phyloP scores from a whole-genome alignment of 2,329 filamentous ascomycete species.

The Neofusicoccum laricinum region DNA sequence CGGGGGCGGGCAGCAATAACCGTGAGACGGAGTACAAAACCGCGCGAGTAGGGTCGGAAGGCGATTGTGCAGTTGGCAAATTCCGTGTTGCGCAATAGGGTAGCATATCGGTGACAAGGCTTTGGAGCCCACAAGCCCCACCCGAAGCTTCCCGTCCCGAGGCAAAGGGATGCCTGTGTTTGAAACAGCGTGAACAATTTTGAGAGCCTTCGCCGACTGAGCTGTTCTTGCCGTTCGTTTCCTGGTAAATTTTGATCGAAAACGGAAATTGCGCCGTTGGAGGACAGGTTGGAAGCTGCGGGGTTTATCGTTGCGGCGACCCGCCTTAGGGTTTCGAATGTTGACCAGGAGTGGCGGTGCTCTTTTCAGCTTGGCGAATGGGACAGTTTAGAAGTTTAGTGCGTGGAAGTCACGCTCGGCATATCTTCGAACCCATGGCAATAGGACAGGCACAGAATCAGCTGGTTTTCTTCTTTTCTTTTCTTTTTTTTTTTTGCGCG shows the following conservation, averaged over 20 bases:
- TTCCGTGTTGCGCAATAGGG: background rate
- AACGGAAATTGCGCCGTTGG: background rate
- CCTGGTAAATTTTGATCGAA: background rate
- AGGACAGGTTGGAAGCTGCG: background rate
- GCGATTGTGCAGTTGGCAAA: background rate
- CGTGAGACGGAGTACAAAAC: background rate
- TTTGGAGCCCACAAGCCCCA: background rate
- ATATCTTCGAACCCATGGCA: background rate
- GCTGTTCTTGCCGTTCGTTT: background rate
- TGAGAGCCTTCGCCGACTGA: background rate
- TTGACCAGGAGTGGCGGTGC: background rate
- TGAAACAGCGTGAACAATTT: background rate
- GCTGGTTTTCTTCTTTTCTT: too few relatives aligned
- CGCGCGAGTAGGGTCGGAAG: background rate
- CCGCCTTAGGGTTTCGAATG: background rate
- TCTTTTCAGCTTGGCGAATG: background rate
- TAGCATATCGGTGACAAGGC: background rate
- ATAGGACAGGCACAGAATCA: background rate
- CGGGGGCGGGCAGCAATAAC: background rate
- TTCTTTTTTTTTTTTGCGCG: too few relatives aligned
- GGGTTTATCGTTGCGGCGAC: background rate
- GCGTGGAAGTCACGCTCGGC: background rate
- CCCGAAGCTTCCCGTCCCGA: conserved; percentile 16
- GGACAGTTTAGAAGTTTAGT: background rate
- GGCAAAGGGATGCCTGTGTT: conserved; percentile 21